Evolutionary conservation across 495 filamentous ascomycete genomes (phyloP).

Genomic region (Tetracladium marchalianum): DNA sequence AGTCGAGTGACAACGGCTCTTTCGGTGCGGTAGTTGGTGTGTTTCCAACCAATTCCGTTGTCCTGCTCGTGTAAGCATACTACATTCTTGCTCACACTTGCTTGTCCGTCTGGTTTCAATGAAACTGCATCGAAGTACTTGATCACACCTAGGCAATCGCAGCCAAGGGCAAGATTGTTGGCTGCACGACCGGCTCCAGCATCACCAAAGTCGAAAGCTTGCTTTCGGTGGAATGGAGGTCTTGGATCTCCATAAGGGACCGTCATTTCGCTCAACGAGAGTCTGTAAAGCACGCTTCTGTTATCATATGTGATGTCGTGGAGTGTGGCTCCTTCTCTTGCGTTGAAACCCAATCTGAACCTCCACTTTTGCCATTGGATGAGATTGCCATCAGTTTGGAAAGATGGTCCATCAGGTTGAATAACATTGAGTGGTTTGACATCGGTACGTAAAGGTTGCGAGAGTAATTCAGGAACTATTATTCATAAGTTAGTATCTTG

Average conservation of each 20-base stretch:
- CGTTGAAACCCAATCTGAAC: slow-evolving; percentile 55
- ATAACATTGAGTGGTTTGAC: slow-evolving; percentile 66
- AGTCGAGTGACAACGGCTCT: slow-evolving; percentile 48
- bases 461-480: slow-evolving; percentile 43
- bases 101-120: slow-evolving; percentile 41
- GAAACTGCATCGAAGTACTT: slow-evolving; percentile 53
- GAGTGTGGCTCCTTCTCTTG: slow-evolving; percentile 50
- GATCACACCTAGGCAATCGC: slow-evolving; percentile 56
- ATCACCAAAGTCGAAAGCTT: slow-evolving; percentile 65
- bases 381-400: slow-evolving; percentile 42
- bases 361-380: slow-evolving; percentile 61
- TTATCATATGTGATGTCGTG: slow-evolving; percentile 60
- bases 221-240: slow-evolving; percentile 54
- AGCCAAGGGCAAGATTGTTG: slow-evolving; percentile 57
- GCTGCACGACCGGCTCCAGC: slow-evolving; percentile 53
- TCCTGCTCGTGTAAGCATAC: slow-evolving; percentile 61
- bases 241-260: slow-evolving; percentile 57
- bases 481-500: slow-evolving; percentile 17
- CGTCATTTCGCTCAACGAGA: slow-evolving; percentile 65
- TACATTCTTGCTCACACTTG: slow-evolving; percentile 43
- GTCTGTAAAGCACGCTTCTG: slow-evolving; percentile 55
- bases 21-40: slow-evolving; percentile 54
- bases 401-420: slow-evolving; percentile 70
- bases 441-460: slow-evolving; percentile 51
- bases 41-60: slow-evolving; percentile 54